A percentile compares a stretch with the other conserved stretches of the same genome.
These are phyloP conservation scores for Macrolepiota albuminosa DNA, from an alignment of 768 basidiomycete genomes.

Conservation along the genomic window DNA sequence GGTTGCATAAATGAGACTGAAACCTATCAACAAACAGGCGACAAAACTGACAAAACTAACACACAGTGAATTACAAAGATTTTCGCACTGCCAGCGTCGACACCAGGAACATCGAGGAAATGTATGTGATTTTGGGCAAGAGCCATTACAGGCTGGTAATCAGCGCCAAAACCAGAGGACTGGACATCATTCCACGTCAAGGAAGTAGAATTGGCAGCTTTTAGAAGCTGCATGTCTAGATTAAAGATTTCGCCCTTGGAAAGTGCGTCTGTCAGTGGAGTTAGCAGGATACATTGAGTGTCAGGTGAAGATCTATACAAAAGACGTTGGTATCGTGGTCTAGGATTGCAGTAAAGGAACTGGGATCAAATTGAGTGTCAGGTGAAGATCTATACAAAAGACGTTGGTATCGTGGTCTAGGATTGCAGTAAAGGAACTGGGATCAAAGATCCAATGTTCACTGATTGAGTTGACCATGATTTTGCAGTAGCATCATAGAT, in stretches of 20 bases:
- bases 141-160: constrained; percentile 72
- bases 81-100: constrained; percentile 61
- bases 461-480: constrained; percentile 75
- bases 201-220: constrained; percentile 50
- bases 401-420: constrained; percentile 95
- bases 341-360: constrained; percentile 66
- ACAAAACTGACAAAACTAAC: constrained; percentile 19
- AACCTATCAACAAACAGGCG: not conserved
- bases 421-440: constrained; percentile 60
- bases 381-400: constrained; percentile 52
- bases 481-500: constrained; percentile 73
- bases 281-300: not conserved
- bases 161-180: constrained; percentile 46
- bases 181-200: constrained; percentile 64
- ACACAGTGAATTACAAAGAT: constrained; percentile 89
- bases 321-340: constrained; percentile 95
- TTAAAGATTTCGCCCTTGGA: constrained; percentile 61
- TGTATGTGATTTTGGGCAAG: constrained; percentile 85
- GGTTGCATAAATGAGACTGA: constrained; percentile 81
- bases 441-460: constrained; percentile 47
- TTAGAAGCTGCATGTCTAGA: constrained; percentile 66
- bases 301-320: constrained; percentile 40
- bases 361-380: constrained; percentile 40
- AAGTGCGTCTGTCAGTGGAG: constrained; percentile 50
- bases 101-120: constrained; percentile 70